Base-by-base conservation (phyloP, 371 early-diverging fungal genomes). In the Mortierella sp. region DNA sequence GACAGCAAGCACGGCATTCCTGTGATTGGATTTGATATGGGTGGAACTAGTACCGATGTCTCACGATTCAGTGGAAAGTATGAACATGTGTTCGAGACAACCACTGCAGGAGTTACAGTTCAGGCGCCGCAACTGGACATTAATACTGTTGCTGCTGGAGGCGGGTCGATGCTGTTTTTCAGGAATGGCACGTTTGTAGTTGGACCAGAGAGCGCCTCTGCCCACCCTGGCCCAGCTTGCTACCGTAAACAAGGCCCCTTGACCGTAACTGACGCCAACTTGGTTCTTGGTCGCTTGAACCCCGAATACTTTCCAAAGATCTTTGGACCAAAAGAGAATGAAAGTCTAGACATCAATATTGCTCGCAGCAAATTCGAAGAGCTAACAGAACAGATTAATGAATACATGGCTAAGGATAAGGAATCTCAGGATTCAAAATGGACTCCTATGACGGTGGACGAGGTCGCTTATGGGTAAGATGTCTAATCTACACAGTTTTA, bases 11-110 rank as follows among this genome's bases (percentile, higher is more conserved):
- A 86, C 3, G 77, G 86, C 1, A 85, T 84, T 1, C 92, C 96
- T 1, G 91, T 97, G 23, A 96, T 98, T 76, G 97, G 97, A 0
- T 97, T 98, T 72, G 99, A 98, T 85, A 97, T 97, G 96, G 98
- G 98, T 31, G 96, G 96, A 19, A 97, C 97, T 0, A 93, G 93
- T 68, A 97, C 98, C 69, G 99, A 99, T 84, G 97, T 98, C 2
- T 96, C 96, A 29, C 89, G 99, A 4, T 99, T 89, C 84, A 95
- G 90, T 59, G 98, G 98, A 3, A 85, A 87, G 49, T 95, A 92
- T 78, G 96, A 97, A 71, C 98, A 97, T 70, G 95, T 97, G 0
- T 97, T 93, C 85, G 99, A 98, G 81, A 95, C 96, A 3, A 94
- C 94, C 3, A 96, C 95, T 1, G 97, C 96, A 0, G 99, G 98